Evolutionary conservation across 1,284 basidiomycete genomes (phyloP).

Genomic region (Ganoderma meredithae): DNA sequence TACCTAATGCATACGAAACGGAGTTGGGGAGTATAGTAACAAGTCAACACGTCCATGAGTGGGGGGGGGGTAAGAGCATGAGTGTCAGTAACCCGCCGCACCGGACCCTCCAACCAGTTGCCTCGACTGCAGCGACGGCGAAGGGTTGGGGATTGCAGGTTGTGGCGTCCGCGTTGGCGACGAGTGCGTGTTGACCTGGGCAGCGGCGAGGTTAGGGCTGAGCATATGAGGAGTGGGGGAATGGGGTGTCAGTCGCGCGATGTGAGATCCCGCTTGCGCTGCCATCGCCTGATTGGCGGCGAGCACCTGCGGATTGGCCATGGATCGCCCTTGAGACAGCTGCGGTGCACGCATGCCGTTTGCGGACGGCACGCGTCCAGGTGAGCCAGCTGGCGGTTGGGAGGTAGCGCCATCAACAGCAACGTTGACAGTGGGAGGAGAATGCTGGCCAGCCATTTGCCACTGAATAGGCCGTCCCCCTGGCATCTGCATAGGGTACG

Average conservation of each 20-base stretch:
- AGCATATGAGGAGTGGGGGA: slow-evolving; percentile 63
- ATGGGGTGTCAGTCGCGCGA: slow-evolving; percentile 44
- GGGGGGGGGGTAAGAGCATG: background rate
- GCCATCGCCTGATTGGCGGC: slow-evolving; percentile 46
- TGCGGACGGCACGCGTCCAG: slow-evolving; percentile 60
- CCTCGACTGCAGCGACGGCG: slow-evolving; percentile 71
- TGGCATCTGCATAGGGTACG: slow-evolving; percentile 51
- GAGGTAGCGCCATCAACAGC: slow-evolving; percentile 41
- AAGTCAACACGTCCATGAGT: slow-evolving; percentile 22
- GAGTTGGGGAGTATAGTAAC: slow-evolving; percentile 29
- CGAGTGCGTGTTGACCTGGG: slow-evolving; percentile 50
- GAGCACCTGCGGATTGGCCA: slow-evolving; percentile 44
- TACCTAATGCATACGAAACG: slow-evolving; percentile 29
- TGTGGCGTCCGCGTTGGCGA: slow-evolving; percentile 65
- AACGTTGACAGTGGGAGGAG: slow-evolving; percentile 33
- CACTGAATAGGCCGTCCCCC: slow-evolving; percentile 53
- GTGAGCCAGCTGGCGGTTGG: slow-evolving; percentile 43
- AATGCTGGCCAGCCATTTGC: slow-evolving; percentile 37
- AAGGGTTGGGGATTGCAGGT: slow-evolving; percentile 57
- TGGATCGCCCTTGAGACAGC: slow-evolving; percentile 44
- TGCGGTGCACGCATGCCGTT: slow-evolving; percentile 50
- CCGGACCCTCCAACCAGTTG: slow-evolving; percentile 55
- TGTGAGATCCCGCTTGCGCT: slow-evolving; percentile 37
- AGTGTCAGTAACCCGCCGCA: slow-evolving; percentile 48
- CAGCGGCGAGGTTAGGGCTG: slow-evolving; percentile 53